Percentiles rank a stretch among this genome's conserved stretches.
These are phyloP conservation scores for Saccharomyces paradoxus DNA, from an alignment of 805 yeast species.

Conservation along the genomic window DNA sequence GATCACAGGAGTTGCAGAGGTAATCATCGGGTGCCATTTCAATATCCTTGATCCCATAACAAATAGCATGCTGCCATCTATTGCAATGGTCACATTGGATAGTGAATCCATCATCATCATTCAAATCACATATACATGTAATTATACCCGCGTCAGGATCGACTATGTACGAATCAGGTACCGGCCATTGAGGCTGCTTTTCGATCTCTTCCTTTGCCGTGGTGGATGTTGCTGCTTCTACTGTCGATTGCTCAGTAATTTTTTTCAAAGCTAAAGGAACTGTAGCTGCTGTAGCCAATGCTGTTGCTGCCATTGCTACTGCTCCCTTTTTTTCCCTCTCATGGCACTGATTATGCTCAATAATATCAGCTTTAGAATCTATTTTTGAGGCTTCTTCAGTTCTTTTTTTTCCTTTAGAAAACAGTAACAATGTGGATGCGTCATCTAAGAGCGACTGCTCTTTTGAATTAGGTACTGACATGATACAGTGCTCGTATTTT, in stretches of 20 bases:
- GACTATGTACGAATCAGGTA: slow-evolving; percentile 45
- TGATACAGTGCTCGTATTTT: not conserved
- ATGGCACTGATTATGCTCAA: slow-evolving; percentile 1
- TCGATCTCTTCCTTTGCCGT: slow-evolving; percentile 5
- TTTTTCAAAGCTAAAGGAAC: slow-evolving; percentile 51
- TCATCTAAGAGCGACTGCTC: slow-evolving; percentile 40
- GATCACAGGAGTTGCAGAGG: slow-evolving; percentile 70
- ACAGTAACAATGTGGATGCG: slow-evolving; percentile 54
- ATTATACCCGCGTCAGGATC: slow-evolving; percentile 79
- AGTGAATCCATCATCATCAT: slow-evolving; percentile 87
- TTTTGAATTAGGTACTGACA: slow-evolving; percentile 1
- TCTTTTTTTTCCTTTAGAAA: slow-evolving; percentile 50
- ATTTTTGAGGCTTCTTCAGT: slow-evolving; percentile 1
- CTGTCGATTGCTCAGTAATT: not conserved
- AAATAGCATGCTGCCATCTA: slow-evolving; percentile 93
- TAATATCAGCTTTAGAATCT: slow-evolving; percentile 13
- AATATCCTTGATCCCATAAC: slow-evolving; percentile 67
- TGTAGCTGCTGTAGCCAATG: slow-evolving; percentile 74
- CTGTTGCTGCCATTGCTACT: slow-evolving; percentile 62
- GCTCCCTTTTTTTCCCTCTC: slow-evolving; percentile 38
- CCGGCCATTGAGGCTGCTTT: slow-evolving; percentile 14
- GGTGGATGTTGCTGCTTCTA: slow-evolving; percentile 1
- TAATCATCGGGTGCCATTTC: slow-evolving; percentile 78
- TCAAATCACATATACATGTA: slow-evolving; percentile 81
- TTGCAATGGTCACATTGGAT: slow-evolving; percentile 90